A percentile compares a stretch with the other conserved stretches of the same genome.
These are phyloP conservation scores for Magnusiomyces suaveolens DNA, from an alignment of 1,139 yeast species.

Conservation along the genomic window DNA sequence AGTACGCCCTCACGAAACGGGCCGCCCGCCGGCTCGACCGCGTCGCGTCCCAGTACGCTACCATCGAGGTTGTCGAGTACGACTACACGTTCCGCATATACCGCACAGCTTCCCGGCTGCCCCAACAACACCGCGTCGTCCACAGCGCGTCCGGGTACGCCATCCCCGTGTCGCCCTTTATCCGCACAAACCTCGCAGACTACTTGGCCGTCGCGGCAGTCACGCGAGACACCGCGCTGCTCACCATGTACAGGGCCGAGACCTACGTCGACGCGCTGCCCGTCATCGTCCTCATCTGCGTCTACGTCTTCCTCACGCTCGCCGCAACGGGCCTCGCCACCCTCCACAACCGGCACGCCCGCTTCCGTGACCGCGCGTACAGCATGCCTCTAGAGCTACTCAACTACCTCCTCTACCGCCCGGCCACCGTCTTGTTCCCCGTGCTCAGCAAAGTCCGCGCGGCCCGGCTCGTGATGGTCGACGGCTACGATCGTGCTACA, in stretches of 20 bases:
- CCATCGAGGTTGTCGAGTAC: constrained; percentile 12
- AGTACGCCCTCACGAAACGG: constrained; percentile 11
- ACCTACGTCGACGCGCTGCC: constrained; percentile 13
- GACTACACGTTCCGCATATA: constrained; percentile 11
- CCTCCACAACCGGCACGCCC: constrained; percentile 9
- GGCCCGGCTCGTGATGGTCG: constrained; percentile 13
- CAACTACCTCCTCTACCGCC: constrained; percentile 12
- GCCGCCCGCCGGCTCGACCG: constrained; percentile 10
- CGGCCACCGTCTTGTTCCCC: constrained; percentile 11
- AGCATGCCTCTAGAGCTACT: constrained; percentile 10
- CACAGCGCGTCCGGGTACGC: constrained; percentile 1
- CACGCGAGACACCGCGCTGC: neutral
- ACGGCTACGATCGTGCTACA: constrained; percentile 13
- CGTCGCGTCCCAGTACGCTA: constrained; percentile 7
- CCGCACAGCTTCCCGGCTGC: no score
- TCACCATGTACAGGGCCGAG: constrained; percentile 6
- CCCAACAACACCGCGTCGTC: no score
- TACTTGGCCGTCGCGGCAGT: constrained; percentile 12
- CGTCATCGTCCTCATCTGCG: constrained; percentile 7
- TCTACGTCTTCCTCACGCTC: constrained; percentile 7
- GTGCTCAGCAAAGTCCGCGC: constrained; percentile 10
- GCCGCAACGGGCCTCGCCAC: neutral
- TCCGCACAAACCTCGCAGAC: constrained; percentile 7
- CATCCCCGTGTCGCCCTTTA: constrained; percentile 13
- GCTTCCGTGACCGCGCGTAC: constrained; percentile 10